Conservation (phyloP, 1,284 basidiomycete species). For the Exobasidium rhododendri region DNA sequence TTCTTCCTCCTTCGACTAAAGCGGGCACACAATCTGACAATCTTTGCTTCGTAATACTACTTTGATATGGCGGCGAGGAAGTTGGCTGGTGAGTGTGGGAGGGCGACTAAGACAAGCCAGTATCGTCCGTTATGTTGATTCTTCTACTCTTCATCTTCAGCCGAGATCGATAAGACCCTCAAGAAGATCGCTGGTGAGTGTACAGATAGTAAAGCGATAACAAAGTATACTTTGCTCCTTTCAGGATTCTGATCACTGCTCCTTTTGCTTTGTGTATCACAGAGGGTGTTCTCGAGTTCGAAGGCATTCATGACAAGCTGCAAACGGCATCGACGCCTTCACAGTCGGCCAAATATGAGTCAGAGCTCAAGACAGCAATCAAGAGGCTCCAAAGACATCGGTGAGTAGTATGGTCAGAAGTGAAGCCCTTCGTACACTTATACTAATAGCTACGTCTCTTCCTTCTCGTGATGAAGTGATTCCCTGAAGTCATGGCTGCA, state of each 20-base stretch:
- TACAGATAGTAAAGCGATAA: no score
- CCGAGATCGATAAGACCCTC: slow-evolving; percentile 54
- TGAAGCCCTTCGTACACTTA: background rate
- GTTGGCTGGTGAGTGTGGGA: slow-evolving; percentile 36
- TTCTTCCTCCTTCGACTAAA: no score
- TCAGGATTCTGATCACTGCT: background rate
- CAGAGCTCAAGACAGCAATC: slow-evolving; percentile 56
- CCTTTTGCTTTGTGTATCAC: slow-evolving; percentile 5
- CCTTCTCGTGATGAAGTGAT: no score
- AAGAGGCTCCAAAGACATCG: slow-evolving; percentile 97
- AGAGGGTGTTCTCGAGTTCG: slow-evolving; percentile 54
- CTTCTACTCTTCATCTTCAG: slow-evolving; percentile 19
- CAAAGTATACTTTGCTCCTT: no score
- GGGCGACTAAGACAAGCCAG: background rate
- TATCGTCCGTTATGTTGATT: background rate
- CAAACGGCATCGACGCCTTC: slow-evolving; percentile 50
- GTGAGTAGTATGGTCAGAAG: background rate
- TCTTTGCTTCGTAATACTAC: background rate
- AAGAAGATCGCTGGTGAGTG: slow-evolving; percentile 38
- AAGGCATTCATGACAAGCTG: slow-evolving; percentile 53
- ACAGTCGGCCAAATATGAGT: slow-evolving; percentile 55
- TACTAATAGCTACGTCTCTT: background rate
- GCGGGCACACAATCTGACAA: no score
- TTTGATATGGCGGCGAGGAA: slow-evolving; percentile 52
- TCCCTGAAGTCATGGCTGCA: slow-evolving; percentile 99